Conservation (phyloP, 768 basidiomycete species). For the Roridomyces roridus region DNA sequence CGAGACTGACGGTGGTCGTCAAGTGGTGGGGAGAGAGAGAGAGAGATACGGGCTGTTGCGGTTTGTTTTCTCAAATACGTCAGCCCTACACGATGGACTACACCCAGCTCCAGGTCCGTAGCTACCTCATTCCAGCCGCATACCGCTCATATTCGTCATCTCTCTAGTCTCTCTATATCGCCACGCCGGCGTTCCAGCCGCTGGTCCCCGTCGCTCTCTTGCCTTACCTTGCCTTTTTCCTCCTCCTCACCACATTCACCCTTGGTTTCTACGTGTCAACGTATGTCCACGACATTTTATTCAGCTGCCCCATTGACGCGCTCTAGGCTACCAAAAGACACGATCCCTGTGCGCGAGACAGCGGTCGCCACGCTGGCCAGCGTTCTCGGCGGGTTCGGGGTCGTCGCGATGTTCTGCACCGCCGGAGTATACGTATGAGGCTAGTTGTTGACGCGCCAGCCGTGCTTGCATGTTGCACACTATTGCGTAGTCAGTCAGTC, state of each 20-base stretch:
- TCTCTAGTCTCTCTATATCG: slow-evolving; percentile 62
- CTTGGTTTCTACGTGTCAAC: slow-evolving; percentile 92
- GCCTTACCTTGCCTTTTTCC: slow-evolving; percentile 76
- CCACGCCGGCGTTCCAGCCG: slow-evolving; percentile 76
- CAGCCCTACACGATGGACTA: slow-evolving; percentile 63
- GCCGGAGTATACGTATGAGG: slow-evolving; percentile 82
- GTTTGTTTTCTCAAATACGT: slow-evolving; percentile 58
- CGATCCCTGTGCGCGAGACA: slow-evolving; percentile 66
- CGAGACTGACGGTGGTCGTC: slow-evolving; percentile 6
- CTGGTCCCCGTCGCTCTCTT: slow-evolving; percentile 69
- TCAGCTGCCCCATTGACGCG: slow-evolving; percentile 14
- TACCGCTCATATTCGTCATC: slow-evolving; percentile 9
- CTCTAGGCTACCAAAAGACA: slow-evolving; percentile 77
- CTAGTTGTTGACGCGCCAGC: slow-evolving; percentile 85
- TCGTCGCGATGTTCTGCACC: slow-evolving; percentile 88
- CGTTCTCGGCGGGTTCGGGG: slow-evolving; percentile 83
- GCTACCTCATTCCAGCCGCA: slow-evolving; percentile 9
- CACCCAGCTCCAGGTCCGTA: slow-evolving; percentile 51
- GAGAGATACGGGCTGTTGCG: slow-evolving; percentile 56
- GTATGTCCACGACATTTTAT: slow-evolving; percentile 46
- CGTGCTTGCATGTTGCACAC: slow-evolving; percentile 80
- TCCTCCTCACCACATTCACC: slow-evolving; percentile 78
- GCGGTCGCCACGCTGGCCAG: slow-evolving; percentile 77
- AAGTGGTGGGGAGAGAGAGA: slow-evolving; percentile 30
- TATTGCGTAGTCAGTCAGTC: slow-evolving; percentile 35